A percentile compares a stretch with the other conserved stretches of the same genome.
Conservation (phyloP, 164 flowering plant species). For the Brasenia schreberi region DNA sequence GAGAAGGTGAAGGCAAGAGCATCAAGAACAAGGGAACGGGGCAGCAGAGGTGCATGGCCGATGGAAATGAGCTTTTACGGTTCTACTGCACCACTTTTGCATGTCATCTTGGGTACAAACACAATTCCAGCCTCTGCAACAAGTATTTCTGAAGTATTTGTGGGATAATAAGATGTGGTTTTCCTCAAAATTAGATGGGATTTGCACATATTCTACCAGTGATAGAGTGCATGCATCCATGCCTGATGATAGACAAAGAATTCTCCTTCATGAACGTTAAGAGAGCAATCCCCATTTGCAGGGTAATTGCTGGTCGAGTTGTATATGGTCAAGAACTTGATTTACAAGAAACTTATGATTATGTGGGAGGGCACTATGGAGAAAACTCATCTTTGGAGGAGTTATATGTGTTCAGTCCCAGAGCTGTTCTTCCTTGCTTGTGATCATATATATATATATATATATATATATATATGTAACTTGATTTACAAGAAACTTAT, state of each 20-base stretch:
- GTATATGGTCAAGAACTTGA: slow-evolving; percentile 25
- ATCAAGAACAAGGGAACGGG: slow-evolving; percentile 7
- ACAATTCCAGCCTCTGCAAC: slow-evolving; percentile 38
- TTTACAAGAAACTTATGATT: slow-evolving; percentile 39
- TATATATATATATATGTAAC: too few relatives aligned
- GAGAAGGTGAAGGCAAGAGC: slow-evolving; percentile 56
- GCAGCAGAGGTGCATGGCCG: slow-evolving; percentile 67
- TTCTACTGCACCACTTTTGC: slow-evolving; percentile 66
- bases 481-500: slow-evolving; percentile 22
- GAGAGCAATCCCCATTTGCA: slow-evolving; percentile 74
- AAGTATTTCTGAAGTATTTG: slow-evolving; percentile 55
- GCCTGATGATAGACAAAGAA: slow-evolving; percentile 77
- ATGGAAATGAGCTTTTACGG: slow-evolving; percentile 79
- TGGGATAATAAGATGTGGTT: slow-evolving; percentile 59
- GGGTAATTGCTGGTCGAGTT: slow-evolving; percentile 87
- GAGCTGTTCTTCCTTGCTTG: slow-evolving; percentile 94
- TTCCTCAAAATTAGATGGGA: slow-evolving; percentile 77
- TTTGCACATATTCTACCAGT: slow-evolving; percentile 47
- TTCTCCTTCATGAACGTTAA: slow-evolving; percentile 75
- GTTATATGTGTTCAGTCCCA: slow-evolving; percentile 66
- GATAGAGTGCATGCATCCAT: slow-evolving; percentile 60
- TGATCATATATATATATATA: slow-evolving; percentile 61
- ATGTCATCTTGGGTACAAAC: slow-evolving; percentile 58
- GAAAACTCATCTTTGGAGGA: slow-evolving; percentile 39
- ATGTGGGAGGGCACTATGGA: slow-evolving; percentile 36